Evolutionary conservation across 441 rosid species (phyloP), one percentile per base, ranked within the genome.

Genomic region (Daphne laureola): DNA sequence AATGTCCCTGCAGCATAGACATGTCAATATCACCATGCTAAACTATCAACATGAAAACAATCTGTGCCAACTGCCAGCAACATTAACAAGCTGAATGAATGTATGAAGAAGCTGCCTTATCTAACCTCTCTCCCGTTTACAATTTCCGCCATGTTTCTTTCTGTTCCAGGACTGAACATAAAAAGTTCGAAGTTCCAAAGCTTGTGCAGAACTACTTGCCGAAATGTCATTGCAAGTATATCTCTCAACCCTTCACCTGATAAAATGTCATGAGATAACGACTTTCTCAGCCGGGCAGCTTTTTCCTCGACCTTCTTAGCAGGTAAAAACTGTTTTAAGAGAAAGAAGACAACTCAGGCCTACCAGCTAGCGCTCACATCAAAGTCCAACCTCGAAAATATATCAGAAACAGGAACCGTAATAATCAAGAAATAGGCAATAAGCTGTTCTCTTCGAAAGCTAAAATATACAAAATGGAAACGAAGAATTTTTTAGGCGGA

Each of bases 151-250:
- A 84, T 86, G 48, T 86, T 70, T 70, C 93, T 77, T 66, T 73
- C 77, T 9, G 83, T 47, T 44, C 96, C 98, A 40, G 95, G 93
- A 31, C 62, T 57, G 54, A 78, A 82, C 50, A 88, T 66, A 48
- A 73, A 68, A 12, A 91, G 74, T 63, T 88, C 86, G 51, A 91
- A 86, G 70, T 71, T 84, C 87, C 87, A 81, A 15, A 91, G 77
- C 63, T 79, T 80, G 54, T 86, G 76, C 66, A 84, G 31, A 52
- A 88, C 91, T 23, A 91, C 95, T 73, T 88, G 96, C 52, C 91
- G 79, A 63, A 88, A 88, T 8, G 96, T 91, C 87, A 86, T 80
- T 4, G 95, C 89, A 53, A 91, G 89, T 69, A 91, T 79, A 71
- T 82, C 86, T 46, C 64, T 57, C 0, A 93, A 77, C 8, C 72